Percentiles rank a stretch among this genome's conserved stretches.
Evolutionary conservation across 441 rosid species (phyloP).

Genomic region (Gossypium davidsonii): DNA sequence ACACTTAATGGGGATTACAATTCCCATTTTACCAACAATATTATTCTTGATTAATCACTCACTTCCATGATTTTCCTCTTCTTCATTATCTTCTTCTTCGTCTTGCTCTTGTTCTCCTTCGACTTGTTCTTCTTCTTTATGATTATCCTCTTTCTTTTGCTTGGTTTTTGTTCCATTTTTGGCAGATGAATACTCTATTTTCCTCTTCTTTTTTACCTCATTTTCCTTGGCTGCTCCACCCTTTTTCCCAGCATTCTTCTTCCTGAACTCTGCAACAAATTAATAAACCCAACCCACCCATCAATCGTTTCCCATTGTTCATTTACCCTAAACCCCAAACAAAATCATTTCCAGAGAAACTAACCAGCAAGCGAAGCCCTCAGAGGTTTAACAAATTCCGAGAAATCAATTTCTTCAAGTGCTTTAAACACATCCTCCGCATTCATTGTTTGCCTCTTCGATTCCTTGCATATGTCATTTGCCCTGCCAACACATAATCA

Average conservation of each 20-base stretch:
- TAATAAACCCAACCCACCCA: neutral
- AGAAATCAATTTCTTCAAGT: slow-evolving; percentile 75
- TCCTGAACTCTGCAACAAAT: slow-evolving; percentile 14
- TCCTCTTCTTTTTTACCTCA: slow-evolving; percentile 13
- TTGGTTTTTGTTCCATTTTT: slow-evolving; percentile 26
- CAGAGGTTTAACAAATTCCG: slow-evolving; percentile 71
- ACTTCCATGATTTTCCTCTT: neutral
- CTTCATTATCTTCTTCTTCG: neutral
- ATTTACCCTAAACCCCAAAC: neutral
- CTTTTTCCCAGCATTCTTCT: slow-evolving; percentile 14
- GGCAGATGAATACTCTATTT: slow-evolving; percentile 27
- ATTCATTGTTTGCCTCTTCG: slow-evolving; percentile 83
- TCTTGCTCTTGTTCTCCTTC: neutral
- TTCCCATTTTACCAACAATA: neutral
- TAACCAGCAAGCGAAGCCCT: slow-evolving; percentile 68
- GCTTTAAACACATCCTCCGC: slow-evolving; percentile 80
- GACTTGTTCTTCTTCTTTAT: neutral
- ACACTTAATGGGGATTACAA: neutral
- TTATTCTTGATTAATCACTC: neutral
- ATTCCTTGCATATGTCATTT: slow-evolving; percentile 81
- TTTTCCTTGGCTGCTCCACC: slow-evolving; percentile 10
- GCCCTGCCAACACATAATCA: slow-evolving; percentile 38
- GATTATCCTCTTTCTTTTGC: slow-evolving; percentile 11
- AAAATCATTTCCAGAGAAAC: neutral
- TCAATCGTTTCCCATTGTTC: neutral